Percentiles rank a stretch among this genome's conserved stretches.
Conservation (phyloP, 371 early-diverging fungal species). For the Gilbertella persicaria region DNA sequence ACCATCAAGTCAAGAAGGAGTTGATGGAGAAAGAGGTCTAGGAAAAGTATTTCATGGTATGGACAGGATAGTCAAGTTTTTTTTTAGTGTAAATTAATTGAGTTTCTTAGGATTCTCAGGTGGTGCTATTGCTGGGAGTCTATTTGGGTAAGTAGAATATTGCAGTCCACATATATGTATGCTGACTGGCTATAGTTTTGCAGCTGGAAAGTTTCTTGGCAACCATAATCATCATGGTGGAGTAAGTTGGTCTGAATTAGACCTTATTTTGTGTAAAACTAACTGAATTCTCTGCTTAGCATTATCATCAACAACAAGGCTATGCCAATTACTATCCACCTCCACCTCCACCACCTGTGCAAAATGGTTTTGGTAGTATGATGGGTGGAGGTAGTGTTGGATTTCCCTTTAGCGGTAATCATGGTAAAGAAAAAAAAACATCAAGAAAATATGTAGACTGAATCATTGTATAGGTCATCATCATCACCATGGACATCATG, state of each 20-base stretch:
- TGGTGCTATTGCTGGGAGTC: constrained; percentile 21
- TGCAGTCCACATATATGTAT: too few species aligned
- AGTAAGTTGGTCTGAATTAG: not conserved
- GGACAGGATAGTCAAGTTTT: not conserved
- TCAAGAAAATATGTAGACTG: not conserved
- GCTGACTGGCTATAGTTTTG: constrained; percentile 9
- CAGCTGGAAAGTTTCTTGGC: constrained; percentile 20
- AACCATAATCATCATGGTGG: not conserved
- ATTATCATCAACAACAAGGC: not conserved
- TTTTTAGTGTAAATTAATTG: not conserved
- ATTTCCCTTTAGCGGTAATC: not conserved
- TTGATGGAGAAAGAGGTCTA: constrained; percentile 5
- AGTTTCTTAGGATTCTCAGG: constrained; percentile 17
- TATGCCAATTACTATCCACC: not conserved
- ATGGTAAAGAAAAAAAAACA: not conserved
- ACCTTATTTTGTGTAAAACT: too few species aligned
- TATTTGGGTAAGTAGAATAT: constrained; percentile 17
- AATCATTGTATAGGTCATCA: not conserved
- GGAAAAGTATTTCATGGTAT: constrained; percentile 19
- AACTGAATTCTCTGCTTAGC: not conserved
- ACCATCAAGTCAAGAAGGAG: not conserved
- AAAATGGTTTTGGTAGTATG: not conserved
- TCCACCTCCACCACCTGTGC: not conserved
- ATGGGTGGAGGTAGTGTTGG: too few species aligned
- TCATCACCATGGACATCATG: not conserved